These are phyloP conservation scores for Solanum chiquidenum DNA, from an alignment of 257 asterid genomes.

Conservation along the genomic window DNA sequence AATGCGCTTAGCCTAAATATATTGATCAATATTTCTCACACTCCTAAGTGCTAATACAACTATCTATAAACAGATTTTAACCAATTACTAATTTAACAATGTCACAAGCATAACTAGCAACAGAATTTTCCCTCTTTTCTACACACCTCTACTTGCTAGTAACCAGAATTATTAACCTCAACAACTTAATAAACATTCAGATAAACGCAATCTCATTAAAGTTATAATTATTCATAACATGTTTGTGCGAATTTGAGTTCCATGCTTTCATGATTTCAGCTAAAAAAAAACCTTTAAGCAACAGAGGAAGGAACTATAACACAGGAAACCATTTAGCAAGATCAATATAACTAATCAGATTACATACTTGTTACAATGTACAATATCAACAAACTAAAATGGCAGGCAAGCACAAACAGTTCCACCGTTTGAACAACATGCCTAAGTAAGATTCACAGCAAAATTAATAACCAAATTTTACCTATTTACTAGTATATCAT, in stretches of 20 bases:
- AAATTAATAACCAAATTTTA: not conserved
- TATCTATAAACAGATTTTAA: not conserved
- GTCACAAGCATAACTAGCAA: not conserved
- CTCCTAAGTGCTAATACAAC: not conserved
- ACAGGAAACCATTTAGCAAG: not conserved
- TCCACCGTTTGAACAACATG: not conserved
- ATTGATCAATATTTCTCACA: not conserved
- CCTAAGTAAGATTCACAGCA: not conserved
- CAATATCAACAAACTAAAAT: not conserved
- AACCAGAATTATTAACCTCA: not conserved
- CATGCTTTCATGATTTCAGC: not conserved
- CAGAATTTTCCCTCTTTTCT: not conserved
- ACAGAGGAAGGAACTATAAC: not conserved
- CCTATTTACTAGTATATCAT: not conserved
- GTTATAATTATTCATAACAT: not conserved
- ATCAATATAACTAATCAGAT: not conserved
- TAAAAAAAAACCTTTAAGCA: not conserved
- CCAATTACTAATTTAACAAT: not conserved
- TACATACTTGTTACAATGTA: not conserved
- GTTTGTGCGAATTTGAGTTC: not conserved
- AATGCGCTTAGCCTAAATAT: not conserved
- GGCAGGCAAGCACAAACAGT: not conserved
- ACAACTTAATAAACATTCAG: not conserved
- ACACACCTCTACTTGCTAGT: not conserved
- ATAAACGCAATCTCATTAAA: not conserved